Percentiles rank a stretch among this genome's conserved stretches.
Evolutionary conservation across 345 rosid genomes (phyloP).

Genomic region (Bruguiera sexangula): DNA sequence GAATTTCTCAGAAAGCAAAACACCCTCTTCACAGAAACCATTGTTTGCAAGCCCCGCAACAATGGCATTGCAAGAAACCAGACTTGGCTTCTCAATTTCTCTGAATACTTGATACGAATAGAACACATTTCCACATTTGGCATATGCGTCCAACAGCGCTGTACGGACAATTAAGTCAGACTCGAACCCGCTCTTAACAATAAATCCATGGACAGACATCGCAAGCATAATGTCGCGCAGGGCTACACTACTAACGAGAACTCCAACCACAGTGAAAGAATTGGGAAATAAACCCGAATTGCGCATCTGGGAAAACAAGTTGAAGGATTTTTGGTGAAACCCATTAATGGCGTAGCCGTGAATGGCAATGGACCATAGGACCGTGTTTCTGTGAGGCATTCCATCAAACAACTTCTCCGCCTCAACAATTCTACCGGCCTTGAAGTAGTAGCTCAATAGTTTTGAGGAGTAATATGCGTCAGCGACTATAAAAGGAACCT

Average conservation of each 20-base stretch:
- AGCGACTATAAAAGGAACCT: not conserved
- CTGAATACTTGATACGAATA: slow-evolving; percentile 30
- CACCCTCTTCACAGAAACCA: slow-evolving; percentile 29
- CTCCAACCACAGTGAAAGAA: slow-evolving; percentile 47
- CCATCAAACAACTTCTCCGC: slow-evolving; percentile 39
- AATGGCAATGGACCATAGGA: slow-evolving; percentile 40
- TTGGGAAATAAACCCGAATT: slow-evolving; percentile 28
- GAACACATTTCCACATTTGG: slow-evolving; percentile 30
- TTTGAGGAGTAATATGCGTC: slow-evolving; percentile 14
- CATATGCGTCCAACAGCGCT: slow-evolving; percentile 38
- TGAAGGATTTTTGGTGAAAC: slow-evolving; percentile 18
- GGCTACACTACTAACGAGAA: slow-evolving; percentile 31
- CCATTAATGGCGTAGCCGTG: slow-evolving; percentile 46
- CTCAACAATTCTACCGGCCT: slow-evolving; percentile 20
- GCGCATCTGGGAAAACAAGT: slow-evolving; percentile 36
- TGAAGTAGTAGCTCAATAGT: slow-evolving; percentile 24
- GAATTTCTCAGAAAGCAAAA: slow-evolving; percentile 25
- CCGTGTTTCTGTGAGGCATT: slow-evolving; percentile 33
- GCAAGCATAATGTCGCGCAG: slow-evolving; percentile 16
- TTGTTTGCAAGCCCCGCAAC: slow-evolving; percentile 31
- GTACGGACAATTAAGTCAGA: slow-evolving; percentile 34
- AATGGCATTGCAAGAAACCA: slow-evolving; percentile 40
- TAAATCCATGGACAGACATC: slow-evolving; percentile 34
- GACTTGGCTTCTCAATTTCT: slow-evolving; percentile 28
- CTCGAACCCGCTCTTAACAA: slow-evolving; percentile 29